A percentile compares a stretch with the other conserved stretches of the same genome.
These are phyloP conservation scores for Plasmodium billcollinsi DNA, from an alignment of 169 alveolate genomes.

Conservation along the genomic window DNA sequence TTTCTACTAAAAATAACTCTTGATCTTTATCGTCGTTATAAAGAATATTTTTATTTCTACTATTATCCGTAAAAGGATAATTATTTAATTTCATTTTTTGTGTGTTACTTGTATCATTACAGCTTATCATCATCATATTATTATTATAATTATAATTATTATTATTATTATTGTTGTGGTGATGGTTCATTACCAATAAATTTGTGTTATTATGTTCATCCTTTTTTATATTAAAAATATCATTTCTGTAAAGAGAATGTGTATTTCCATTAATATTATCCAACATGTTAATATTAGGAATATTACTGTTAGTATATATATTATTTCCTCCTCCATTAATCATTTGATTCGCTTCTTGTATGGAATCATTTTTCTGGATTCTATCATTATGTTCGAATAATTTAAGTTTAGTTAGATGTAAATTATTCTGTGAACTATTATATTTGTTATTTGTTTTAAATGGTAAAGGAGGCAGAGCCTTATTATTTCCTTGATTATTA, in stretches of 20 bases:
- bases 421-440: neutral
- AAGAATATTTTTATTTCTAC: conserved; percentile 2
- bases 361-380: neutral
- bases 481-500: conserved; percentile 2
- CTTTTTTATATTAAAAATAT: neutral
- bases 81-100: neutral
- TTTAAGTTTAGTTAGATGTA: neutral
- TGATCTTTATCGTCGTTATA: neutral
- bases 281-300: no score
- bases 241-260: neutral
- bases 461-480: conserved; percentile 20
- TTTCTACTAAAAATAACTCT: no score
- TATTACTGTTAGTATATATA: neutral
- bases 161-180: neutral
- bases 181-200: neutral
- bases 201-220: neutral
- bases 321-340: no score
- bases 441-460: conserved; percentile 1
- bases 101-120: neutral
- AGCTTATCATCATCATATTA: neutral
- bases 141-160: neutral
- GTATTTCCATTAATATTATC: neutral
- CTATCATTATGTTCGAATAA: conserved; percentile 13
- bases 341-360: neutral
- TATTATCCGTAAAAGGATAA: neutral